Evolutionary conservation across 345 rosid species (phyloP).

Genomic region (Euphorbia peplus): DNA sequence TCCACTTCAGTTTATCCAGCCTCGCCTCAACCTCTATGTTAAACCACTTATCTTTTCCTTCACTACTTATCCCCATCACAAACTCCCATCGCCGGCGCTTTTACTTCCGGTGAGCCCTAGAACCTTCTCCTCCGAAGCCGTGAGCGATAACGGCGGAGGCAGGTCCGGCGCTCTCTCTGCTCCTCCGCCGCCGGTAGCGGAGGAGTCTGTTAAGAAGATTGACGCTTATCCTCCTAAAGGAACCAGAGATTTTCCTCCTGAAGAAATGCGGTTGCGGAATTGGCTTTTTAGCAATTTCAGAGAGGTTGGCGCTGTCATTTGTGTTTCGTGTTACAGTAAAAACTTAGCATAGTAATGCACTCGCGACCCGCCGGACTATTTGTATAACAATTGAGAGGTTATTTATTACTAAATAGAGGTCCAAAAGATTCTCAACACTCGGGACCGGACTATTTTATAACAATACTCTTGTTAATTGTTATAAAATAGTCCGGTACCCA

Average conservation of each 20-base stretch:
- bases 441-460: too few species aligned
- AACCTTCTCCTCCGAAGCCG: constrained; percentile 30
- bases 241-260: constrained; percentile 91
- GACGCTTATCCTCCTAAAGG: constrained; percentile 93
- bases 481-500: too few species aligned
- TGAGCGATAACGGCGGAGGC: constrained; percentile 29
- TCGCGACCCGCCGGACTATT: too few species aligned
- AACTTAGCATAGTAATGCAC: too few species aligned
- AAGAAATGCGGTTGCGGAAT: constrained; percentile 86
- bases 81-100: constrained; percentile 14
- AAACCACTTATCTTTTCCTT: constrained; percentile 34
- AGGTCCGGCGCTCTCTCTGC: constrained; percentile 57
- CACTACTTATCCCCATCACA: constrained; percentile 1
- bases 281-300: constrained; percentile 88
- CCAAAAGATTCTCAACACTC: too few species aligned
- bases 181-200: constrained; percentile 41
- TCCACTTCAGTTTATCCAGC: constrained; percentile 27
- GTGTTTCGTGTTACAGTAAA: not conserved
- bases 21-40: constrained; percentile 31
- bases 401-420: too few species aligned
- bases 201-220: constrained; percentile 47
- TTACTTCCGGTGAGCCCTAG: constrained; percentile 25
- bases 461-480: too few species aligned
- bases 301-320: constrained; percentile 42
- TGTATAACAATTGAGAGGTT: too few species aligned